Evolutionary conservation across 192 early-diverging fungal species (phyloP).

Genomic region (Oehlia diaphana): DNA sequence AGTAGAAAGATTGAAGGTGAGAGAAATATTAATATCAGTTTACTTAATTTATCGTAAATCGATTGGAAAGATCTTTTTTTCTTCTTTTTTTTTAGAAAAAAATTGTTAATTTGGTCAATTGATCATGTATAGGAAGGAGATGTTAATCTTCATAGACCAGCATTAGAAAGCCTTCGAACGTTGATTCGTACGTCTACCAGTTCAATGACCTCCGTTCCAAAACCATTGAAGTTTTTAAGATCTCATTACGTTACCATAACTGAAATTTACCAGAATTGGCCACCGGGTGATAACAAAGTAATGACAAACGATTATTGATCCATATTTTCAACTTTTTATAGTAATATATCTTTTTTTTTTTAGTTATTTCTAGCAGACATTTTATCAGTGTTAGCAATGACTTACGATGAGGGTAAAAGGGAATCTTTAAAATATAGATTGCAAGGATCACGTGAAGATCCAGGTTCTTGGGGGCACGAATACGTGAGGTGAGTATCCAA

Average conservation of each 20-base stretch:
- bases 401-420: conserved; percentile 86
- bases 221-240: conserved; percentile 95
- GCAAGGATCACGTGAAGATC: conserved; percentile 70
- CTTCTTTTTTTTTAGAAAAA: no score
- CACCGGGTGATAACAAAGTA: conserved; percentile 74
- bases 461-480: conserved; percentile 98
- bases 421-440: conserved; percentile 87
- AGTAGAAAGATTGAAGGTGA: conserved; percentile 87
- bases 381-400: conserved; percentile 95
- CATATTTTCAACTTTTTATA: neutral
- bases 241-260: conserved; percentile 76
- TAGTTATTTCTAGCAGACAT: conserved; percentile 89
- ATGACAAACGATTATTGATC: neutral
- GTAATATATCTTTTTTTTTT: conserved; percentile 20
- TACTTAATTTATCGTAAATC: neutral
- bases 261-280: conserved; percentile 75
- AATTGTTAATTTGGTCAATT: neutral
- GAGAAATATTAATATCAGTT: neutral
- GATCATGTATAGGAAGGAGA: conserved; percentile 59
- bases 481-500: conserved; percentile 74
- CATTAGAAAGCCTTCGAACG: conserved; percentile 85
- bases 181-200: conserved; percentile 91
- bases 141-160: conserved; percentile 73
- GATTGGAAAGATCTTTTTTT: neutral
- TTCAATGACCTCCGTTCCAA: conserved; percentile 99